Percentiles rank a stretch among this genome's conserved stretches.
These are phyloP conservation scores for Xylaria sp. DNA, from an alignment of 2,329 filamentous ascomycete species.

Conservation along the genomic window DNA sequence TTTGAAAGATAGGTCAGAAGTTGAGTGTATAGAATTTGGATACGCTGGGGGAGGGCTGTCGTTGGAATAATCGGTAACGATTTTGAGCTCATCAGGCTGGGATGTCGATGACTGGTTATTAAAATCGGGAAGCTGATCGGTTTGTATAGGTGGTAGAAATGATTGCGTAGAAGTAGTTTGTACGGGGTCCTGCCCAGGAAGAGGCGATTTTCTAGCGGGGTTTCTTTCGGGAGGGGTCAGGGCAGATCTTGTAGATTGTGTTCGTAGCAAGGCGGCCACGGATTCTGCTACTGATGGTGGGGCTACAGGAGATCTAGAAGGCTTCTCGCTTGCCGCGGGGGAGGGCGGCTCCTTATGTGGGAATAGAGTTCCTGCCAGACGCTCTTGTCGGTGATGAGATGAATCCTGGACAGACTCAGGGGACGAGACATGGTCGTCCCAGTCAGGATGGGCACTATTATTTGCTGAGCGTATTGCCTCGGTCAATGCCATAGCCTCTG, in stretches of 20 bases:
- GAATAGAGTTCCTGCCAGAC: constrained; percentile 29
- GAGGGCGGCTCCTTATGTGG: constrained; percentile 41
- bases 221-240: constrained; percentile 40
- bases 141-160: constrained; percentile 34
- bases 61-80: constrained; percentile 38
- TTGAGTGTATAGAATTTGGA: constrained; percentile 45
- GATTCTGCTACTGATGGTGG: constrained; percentile 45
- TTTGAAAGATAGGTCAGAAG: constrained; percentile 47
- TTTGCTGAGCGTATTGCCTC: constrained; percentile 57
- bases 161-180: constrained; percentile 33
- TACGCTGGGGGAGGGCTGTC: constrained; percentile 45
- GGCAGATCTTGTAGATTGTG: constrained; percentile 46
- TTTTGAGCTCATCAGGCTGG: constrained; percentile 44
- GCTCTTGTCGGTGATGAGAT: constrained; percentile 33
- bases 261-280: constrained; percentile 44
- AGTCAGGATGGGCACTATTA: constrained; percentile 49
- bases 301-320: constrained; percentile 38
- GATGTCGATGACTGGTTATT: constrained; percentile 37
- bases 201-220: constrained; percentile 35
- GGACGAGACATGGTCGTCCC: constrained; percentile 49
- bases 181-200: constrained; percentile 27
- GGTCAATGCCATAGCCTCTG: constrained; percentile 69
- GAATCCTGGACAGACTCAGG: constrained; percentile 45
- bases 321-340: constrained; percentile 40
- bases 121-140: constrained; percentile 39